These are phyloP conservation scores for Spathaspora hagerdaliae DNA, from an alignment of 805 yeast genomes.

Conservation along the genomic window DNA sequence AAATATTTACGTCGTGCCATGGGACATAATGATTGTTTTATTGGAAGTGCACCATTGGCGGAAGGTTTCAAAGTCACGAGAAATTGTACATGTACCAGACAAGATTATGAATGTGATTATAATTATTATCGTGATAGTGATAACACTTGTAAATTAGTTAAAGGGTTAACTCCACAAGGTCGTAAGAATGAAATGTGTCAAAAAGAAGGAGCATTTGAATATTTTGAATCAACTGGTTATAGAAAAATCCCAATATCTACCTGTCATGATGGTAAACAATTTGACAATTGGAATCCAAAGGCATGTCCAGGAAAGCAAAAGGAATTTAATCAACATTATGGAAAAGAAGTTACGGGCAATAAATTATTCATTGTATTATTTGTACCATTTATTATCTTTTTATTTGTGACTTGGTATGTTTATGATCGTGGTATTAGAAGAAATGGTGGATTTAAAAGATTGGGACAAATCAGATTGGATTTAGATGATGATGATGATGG, in stretches of 20 bases:
- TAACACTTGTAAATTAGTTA: slow-evolving; percentile 83
- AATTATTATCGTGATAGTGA: slow-evolving; percentile 67
- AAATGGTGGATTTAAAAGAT: slow-evolving; percentile 69
- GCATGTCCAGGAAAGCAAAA: slow-evolving; percentile 87
- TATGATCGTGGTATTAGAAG: slow-evolving; percentile 78
- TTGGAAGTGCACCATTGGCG: slow-evolving; percentile 56
- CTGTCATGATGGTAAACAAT: slow-evolving; percentile 73
- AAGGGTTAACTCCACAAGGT: slow-evolving; percentile 67
- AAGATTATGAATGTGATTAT: slow-evolving; percentile 92
- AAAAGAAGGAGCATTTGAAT: slow-evolving; percentile 56
- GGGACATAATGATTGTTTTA: slow-evolving; percentile 61
- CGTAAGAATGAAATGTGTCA: slow-evolving; percentile 56
- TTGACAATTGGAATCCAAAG: slow-evolving; percentile 59
- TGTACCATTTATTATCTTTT: slow-evolving; percentile 53
- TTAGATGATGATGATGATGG: slow-evolving; percentile 47
- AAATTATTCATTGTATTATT: slow-evolving; percentile 50
- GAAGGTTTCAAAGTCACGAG: slow-evolving; percentile 53
- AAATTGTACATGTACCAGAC: slow-evolving; percentile 80
- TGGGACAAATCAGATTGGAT: slow-evolving; percentile 85
- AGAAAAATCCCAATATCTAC: slow-evolving; percentile 81
- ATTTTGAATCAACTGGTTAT: slow-evolving; percentile 88
- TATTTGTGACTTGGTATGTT: slow-evolving; percentile 59
- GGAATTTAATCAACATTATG: slow-evolving; percentile 54
- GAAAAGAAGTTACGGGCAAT: slow-evolving; percentile 51
- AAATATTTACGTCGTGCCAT: slow-evolving; percentile 36